Percentiles rank a stretch among this genome's conserved stretches.
phyloP scores from a whole-genome alignment of 768 basidiomycete species.

The Collybia sp. region DNA sequence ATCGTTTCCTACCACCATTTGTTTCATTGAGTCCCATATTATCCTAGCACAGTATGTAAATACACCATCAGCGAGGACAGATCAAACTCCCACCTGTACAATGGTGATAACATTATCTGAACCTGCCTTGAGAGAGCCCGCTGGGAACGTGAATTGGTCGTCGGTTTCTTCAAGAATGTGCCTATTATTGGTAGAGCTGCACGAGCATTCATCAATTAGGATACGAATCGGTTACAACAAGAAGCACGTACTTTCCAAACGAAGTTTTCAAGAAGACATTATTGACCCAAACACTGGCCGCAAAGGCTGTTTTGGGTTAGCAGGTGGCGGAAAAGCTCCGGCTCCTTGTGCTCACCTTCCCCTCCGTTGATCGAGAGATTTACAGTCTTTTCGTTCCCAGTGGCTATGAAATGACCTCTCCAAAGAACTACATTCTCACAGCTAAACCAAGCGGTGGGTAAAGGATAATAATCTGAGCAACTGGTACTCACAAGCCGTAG shows the following conservation, averaged over 20 bases:
- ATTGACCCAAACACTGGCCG: constrained; percentile 81
- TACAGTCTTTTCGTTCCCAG: constrained; percentile 54
- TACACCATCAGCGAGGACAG: background rate
- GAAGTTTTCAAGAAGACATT: constrained; percentile 66
- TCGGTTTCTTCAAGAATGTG: constrained; percentile 64
- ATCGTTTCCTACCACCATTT: constrained; percentile 30
- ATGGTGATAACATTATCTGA: constrained; percentile 75
- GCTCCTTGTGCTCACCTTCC: constrained; percentile 40
- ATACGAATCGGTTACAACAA: background rate
- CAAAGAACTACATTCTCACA: constrained; percentile 81
- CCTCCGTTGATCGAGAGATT: constrained; percentile 82
- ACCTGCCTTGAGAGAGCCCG: constrained; percentile 42
- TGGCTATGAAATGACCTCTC: constrained; percentile 74
- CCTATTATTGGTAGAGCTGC: constrained; percentile 62
- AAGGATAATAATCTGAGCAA: background rate
- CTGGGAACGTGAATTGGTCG: constrained; percentile 58
- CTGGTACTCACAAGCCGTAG: constrained; percentile 69
- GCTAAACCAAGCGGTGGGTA: constrained; percentile 29
- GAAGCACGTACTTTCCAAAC: constrained; percentile 58
- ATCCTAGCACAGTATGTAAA: constrained; percentile 38
- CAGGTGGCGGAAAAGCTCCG: background rate
- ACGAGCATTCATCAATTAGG: background rate
- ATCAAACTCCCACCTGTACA: constrained; percentile 47
- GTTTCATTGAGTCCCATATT: constrained; percentile 78
- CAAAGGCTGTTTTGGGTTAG: constrained; percentile 51